Evolutionary conservation across 2,329 filamentous ascomycete genomes (phyloP).

Genomic region (Neurospora sp.): DNA sequence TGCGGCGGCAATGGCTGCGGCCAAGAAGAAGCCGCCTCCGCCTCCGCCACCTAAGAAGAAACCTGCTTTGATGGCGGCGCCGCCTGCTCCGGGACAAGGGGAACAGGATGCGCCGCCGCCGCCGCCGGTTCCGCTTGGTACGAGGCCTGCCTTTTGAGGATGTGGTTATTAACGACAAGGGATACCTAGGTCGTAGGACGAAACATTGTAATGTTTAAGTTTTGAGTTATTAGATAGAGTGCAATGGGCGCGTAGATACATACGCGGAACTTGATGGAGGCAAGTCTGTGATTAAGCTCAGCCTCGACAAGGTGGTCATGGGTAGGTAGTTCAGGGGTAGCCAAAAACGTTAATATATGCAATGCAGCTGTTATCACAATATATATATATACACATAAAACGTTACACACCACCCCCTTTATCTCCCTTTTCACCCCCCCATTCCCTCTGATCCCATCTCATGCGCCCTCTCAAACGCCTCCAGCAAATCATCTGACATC

Average conservation of each 20-base stretch:
- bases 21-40: constrained; percentile 45
- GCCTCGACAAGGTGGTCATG: no score
- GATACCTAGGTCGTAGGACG: neutral
- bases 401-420: neutral
- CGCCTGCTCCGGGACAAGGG: neutral
- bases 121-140: constrained; percentile 38
- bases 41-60: constrained; percentile 45
- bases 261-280: neutral
- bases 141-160: constrained; percentile 14
- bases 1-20: constrained; percentile 16
- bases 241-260: neutral
- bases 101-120: constrained; percentile 23
- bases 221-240: neutral
- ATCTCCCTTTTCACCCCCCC: neutral
- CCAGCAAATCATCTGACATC: constrained; percentile 15
- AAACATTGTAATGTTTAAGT: neutral
- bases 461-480: constrained; percentile 4
- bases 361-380: neutral
- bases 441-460: neutral
- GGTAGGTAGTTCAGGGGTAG: neutral
- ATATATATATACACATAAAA: neutral
- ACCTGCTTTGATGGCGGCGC: constrained; percentile 23
- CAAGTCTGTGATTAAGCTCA: neutral
- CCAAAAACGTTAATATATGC: neutral
- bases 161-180: neutral